A percentile compares a stretch with the other conserved stretches of the same genome.
Conservation (phyloP, 441 rosid genomes). For the Corymbia citriodora region DNA sequence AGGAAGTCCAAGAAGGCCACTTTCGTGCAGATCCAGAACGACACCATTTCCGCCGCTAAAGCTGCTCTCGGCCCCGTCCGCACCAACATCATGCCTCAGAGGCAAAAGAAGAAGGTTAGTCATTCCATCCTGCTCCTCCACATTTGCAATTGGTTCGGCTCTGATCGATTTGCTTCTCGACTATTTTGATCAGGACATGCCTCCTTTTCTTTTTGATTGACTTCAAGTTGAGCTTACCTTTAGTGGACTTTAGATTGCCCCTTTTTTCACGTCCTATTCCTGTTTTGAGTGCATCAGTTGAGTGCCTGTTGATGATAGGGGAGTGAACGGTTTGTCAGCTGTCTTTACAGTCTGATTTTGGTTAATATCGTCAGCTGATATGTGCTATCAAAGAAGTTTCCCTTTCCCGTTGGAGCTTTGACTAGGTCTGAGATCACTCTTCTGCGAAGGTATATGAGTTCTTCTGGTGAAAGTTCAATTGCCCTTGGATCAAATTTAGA, state of each 20-base stretch:
- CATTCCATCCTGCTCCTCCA: not conserved
- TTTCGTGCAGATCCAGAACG: conserved; percentile 88
- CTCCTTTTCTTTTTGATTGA: not conserved
- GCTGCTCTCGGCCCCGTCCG: conserved; percentile 78
- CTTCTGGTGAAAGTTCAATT: not conserved
- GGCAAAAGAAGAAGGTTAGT: conserved; percentile 50
- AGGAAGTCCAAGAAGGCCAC: conserved; percentile 78
- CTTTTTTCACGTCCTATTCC: not conserved
- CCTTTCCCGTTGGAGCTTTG: not conserved
- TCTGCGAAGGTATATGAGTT: not conserved
- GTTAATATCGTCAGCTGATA: not conserved
- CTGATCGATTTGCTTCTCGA: too few relatives aligned
- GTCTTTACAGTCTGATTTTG: not conserved
- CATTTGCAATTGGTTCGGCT: too few relatives aligned
- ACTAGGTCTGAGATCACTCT: not conserved
- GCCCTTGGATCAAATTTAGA: not conserved
- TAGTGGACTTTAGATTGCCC: not conserved
- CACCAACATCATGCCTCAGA: conserved; percentile 70
- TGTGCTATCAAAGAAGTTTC: not conserved
- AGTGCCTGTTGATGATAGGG: not conserved
- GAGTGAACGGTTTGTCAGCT: not conserved
- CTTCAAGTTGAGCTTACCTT: not conserved
- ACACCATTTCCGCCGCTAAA: conserved; percentile 90
- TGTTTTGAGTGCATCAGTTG: not conserved
- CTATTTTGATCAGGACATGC: too few relatives aligned